Conservation (phyloP, 2,329 filamentous ascomycete species). For the Graphilbum fragrans region DNA sequence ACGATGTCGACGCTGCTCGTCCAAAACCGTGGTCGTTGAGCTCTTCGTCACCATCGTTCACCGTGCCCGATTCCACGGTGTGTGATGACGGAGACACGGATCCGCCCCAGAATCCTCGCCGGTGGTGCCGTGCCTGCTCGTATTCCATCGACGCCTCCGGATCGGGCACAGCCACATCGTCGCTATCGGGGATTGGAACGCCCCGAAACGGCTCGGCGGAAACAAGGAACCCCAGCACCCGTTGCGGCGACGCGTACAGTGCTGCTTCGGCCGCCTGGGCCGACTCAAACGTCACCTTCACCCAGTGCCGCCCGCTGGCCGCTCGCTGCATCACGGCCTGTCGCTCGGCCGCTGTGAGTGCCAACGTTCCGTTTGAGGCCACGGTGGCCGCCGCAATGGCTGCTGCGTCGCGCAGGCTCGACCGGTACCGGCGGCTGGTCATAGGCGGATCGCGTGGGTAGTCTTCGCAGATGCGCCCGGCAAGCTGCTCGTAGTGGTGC, state of each 20-base stretch:
- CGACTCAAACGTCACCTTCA: slow-evolving; percentile 74
- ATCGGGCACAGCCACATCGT: slow-evolving; percentile 52
- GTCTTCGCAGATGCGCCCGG: slow-evolving; percentile 81
- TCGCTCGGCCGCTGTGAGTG: slow-evolving; percentile 60
- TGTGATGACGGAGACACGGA: slow-evolving; percentile 29
- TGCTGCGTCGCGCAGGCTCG: slow-evolving; percentile 61
- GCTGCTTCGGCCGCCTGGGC: slow-evolving; percentile 59
- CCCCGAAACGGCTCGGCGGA: slow-evolving; percentile 60
- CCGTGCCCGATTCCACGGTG: slow-evolving; percentile 45
- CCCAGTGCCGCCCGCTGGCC: slow-evolving; percentile 81
- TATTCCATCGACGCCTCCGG: slow-evolving; percentile 20
- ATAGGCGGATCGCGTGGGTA: slow-evolving; percentile 77
- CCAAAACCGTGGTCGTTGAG: neutral
- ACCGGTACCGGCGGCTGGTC: slow-evolving; percentile 57
- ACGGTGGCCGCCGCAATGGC: slow-evolving; percentile 30
- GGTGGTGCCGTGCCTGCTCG: slow-evolving; percentile 19
- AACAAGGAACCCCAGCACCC: slow-evolving; percentile 57
- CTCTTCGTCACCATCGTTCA: slow-evolving; percentile 28
- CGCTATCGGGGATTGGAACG: slow-evolving; percentile 40
- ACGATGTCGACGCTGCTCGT: slow-evolving; percentile 14
- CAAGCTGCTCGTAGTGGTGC: slow-evolving; percentile 76
- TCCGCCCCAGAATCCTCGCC: slow-evolving; percentile 16
- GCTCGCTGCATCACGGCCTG: slow-evolving; percentile 63
- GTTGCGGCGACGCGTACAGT: slow-evolving; percentile 57
- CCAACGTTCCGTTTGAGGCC: slow-evolving; percentile 32